Conservation (phyloP, 2,329 filamentous ascomycete genomes). For the Alternaria incomplexa region DNA sequence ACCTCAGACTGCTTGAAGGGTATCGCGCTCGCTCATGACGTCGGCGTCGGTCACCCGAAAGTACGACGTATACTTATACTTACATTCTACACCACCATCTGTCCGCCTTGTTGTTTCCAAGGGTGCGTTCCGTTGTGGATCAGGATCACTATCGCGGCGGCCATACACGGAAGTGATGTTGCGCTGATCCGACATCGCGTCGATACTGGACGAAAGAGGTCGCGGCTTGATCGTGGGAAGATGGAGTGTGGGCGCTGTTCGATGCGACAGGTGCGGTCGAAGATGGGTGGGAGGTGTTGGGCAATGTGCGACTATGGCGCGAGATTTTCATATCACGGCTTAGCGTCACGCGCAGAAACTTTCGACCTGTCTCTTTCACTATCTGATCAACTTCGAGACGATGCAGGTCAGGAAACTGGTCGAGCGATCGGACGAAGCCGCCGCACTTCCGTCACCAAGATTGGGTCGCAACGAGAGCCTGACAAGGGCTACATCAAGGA, state of each 20-base stretch:
- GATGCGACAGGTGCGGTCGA: background rate
- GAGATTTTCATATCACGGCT: background rate
- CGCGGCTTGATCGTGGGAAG: background rate
- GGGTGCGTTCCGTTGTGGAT: background rate
- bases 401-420: background rate
- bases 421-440: accelerated
- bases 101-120: background rate
- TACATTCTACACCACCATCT: background rate
- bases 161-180: background rate
- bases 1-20: background rate
- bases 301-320: background rate
- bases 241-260: background rate
- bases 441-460: background rate
- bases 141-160: background rate
- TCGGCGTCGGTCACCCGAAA: background rate
- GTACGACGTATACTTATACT: background rate
- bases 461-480: background rate
- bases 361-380: background rate
- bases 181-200: background rate
- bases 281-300: background rate
- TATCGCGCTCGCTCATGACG: background rate
- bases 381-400: background rate
- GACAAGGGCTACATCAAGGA: background rate
- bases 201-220: background rate
- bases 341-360: background rate